These are phyloP conservation scores for Blastocystis sp. DNA, from an alignment of 352 stramenopile species.

Conservation along the genomic window DNA sequence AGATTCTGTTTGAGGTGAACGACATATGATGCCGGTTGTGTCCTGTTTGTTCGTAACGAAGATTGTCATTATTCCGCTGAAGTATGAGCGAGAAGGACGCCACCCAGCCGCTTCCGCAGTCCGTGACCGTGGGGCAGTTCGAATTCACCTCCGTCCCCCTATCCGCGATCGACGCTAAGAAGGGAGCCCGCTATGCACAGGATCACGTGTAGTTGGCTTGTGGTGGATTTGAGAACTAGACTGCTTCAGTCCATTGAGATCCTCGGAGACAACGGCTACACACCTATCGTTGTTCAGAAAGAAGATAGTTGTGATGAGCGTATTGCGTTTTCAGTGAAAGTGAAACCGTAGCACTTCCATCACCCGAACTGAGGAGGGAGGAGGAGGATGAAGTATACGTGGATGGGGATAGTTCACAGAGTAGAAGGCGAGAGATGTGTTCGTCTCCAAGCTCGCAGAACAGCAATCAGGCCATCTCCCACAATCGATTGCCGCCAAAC, in stretches of 20 bases:
- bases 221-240: neutral
- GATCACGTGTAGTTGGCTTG: neutral
- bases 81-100: conserved; percentile 17
- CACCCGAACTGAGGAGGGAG: neutral
- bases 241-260: conserved; percentile 61
- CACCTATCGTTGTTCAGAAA: conserved; percentile 2
- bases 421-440: neutral
- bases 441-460: neutral
- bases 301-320: conserved; percentile 7
- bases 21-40: neutral
- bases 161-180: neutral
- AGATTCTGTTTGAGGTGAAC: conserved; percentile 10
- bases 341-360: neutral
- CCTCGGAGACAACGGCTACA: conserved; percentile 23
- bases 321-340: neutral
- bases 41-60: conserved; percentile 22
- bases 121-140: conserved; percentile 37
- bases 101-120: neutral
- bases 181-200: neutral
- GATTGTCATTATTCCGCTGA: neutral
- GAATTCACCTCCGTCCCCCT: conserved; percentile 62
- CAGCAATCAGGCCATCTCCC: neutral
- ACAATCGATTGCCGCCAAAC: neutral
- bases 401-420: neutral
- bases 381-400: no score